These are phyloP conservation scores for Sextonia rubra DNA, from an alignment of 164 flowering plant species.

Conservation along the genomic window DNA sequence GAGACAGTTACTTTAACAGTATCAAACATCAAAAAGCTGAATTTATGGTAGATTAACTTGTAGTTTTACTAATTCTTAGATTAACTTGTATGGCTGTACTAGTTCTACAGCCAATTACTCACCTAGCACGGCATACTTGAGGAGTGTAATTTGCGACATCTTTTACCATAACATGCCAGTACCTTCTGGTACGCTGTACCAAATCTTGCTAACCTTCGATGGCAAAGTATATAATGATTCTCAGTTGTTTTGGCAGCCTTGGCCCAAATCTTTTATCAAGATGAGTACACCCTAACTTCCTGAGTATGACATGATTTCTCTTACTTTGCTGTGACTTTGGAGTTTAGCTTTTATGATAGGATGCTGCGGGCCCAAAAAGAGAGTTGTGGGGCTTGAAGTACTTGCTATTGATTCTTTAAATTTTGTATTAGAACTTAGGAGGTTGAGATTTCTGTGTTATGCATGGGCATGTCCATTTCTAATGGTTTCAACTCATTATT, in stretches of 20 bases:
- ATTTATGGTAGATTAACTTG: not conserved
- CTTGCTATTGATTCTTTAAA: not conserved
- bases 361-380: too few relatives aligned
- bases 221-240: not conserved
- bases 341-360: not conserved
- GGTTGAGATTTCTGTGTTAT: not conserved
- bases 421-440: not conserved
- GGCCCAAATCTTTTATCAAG: not conserved
- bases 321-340: not conserved
- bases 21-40: too few relatives aligned
- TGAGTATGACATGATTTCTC: not conserved
- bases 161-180: not conserved
- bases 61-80: too few relatives aligned
- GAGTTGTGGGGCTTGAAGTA: not conserved
- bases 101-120: not conserved
- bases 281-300: not conserved
- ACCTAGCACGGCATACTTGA: not conserved
- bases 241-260: not conserved
- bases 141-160: not conserved
- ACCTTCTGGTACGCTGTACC: not conserved
- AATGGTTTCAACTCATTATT: not conserved
- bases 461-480: not conserved
- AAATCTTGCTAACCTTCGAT: not conserved
- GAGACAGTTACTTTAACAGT: not conserved
- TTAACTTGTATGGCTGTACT: too few relatives aligned